These are phyloP conservation scores for Pseudogymnoascus sp. DNA, from an alignment of 2,329 filamentous ascomycete species.

Conservation along the genomic window DNA sequence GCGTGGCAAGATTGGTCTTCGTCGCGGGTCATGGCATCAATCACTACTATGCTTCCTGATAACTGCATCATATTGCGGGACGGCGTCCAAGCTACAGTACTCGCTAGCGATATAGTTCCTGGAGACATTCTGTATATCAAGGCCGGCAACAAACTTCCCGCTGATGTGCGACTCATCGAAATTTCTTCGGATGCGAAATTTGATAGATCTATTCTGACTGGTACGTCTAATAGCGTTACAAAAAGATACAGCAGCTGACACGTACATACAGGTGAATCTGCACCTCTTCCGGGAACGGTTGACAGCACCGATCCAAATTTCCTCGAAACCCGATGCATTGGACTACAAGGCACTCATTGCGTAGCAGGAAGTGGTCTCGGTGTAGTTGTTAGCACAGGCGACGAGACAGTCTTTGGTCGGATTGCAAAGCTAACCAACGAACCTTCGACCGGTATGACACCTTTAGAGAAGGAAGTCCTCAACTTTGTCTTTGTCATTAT, in stretches of 20 bases:
- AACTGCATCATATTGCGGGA: constrained; percentile 60
- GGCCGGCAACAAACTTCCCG: constrained; percentile 66
- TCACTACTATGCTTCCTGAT: constrained; percentile 74
- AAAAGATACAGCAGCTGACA: constrained; percentile 6
- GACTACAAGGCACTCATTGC: constrained; percentile 73
- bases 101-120: constrained; percentile 59
- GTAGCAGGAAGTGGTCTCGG: constrained; percentile 61
- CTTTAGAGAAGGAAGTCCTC: constrained; percentile 65
- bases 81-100: constrained; percentile 41
- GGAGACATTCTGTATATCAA: constrained; percentile 65
- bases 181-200: constrained; percentile 64
- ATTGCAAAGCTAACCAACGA: constrained; percentile 67
- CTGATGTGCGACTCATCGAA: constrained; percentile 64
- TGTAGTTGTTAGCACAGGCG: constrained; percentile 65
- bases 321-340: constrained; percentile 69
- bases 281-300: constrained; percentile 56
- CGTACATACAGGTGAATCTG: constrained; percentile 49
- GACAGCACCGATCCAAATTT: constrained; percentile 67
- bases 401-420: constrained; percentile 67
- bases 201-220: constrained; percentile 67
- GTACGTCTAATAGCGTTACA: constrained; percentile 30
- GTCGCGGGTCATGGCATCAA: constrained; percentile 70
- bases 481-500: constrained; percentile 68
- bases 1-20: constrained; percentile 71
- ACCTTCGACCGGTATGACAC: constrained; percentile 60